Conservation (phyloP, 2,329 filamentous ascomycete genomes). For the Diaporthe aspalathi region DNA sequence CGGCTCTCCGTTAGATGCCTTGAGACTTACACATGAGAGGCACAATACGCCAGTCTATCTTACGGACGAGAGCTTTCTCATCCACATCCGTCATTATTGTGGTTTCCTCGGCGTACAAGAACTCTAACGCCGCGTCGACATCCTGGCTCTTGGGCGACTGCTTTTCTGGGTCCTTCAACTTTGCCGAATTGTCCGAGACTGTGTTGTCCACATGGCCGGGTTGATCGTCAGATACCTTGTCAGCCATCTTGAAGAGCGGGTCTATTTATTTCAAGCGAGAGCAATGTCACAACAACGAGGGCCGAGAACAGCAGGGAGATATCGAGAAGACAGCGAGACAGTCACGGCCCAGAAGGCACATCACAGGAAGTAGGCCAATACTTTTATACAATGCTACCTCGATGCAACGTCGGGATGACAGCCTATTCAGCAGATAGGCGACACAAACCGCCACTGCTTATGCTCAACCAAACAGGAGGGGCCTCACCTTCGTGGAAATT, state of each 20-base stretch:
- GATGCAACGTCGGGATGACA: conserved; percentile 1
- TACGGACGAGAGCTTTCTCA: conserved; percentile 42
- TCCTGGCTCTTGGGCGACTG: conserved; percentile 26
- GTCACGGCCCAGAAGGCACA: background rate
- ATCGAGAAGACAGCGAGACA: background rate
- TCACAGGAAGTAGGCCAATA: too few species aligned
- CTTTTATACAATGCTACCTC: background rate
- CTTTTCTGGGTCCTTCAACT: conserved; percentile 33
- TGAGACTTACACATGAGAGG: conserved; percentile 46
- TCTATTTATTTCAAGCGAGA: background rate
- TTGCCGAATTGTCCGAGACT: background rate
- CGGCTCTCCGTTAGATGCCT: background rate
- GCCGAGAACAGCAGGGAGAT: too few species aligned
- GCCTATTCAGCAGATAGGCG: background rate
- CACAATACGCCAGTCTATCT: conserved; percentile 47
- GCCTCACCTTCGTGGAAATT: background rate
- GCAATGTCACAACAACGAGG: background rate
- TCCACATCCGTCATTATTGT: conserved; percentile 33
- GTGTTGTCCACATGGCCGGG: background rate
- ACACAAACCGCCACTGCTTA: background rate
- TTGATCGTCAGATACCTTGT: conserved; percentile 9
- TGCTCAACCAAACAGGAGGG: background rate
- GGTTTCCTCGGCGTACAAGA: conserved; percentile 27
- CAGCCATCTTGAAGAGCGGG: conserved; percentile 1
- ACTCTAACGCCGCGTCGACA: conserved; percentile 37